Percentiles rank a stretch among this genome's conserved stretches.
phyloP scores from a whole-genome alignment of 129 eudicot species.

The Daucus carota region DNA sequence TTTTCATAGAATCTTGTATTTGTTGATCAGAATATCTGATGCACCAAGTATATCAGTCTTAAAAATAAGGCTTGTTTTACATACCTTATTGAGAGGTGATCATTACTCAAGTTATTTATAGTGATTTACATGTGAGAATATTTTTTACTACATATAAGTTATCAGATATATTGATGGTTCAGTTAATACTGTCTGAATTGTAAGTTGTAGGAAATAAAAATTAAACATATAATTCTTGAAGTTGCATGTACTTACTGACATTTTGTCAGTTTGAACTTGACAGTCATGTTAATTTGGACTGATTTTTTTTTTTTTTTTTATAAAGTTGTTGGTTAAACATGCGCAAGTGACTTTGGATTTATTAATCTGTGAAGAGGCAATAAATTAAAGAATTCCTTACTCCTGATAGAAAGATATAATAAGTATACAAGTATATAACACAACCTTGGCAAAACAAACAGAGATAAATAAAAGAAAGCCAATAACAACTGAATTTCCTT shows the following conservation, averaged over 20 bases:
- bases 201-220: neutral
- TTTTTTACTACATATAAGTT: neutral
- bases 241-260: neutral
- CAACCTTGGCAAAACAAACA: neutral
- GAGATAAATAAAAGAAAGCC: neutral
- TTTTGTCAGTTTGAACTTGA: neutral
- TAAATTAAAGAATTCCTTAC: neutral
- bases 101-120: neutral
- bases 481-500: neutral
- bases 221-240: neutral
- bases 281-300: neutral
- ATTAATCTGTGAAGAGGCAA: neutral
- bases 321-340: neutral
- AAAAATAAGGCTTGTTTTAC: neutral
- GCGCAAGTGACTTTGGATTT: neutral
- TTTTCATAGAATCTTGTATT: neutral
- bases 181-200: neutral
- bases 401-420: neutral
- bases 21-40: neutral
- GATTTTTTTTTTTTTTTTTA: neutral
- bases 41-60: neutral
- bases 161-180: neutral
- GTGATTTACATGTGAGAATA: neutral
- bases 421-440: too few relatives aligned
- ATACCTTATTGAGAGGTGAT: neutral